A percentile compares a stretch with the other conserved stretches of the same genome.
Conservation (phyloP, 768 basidiomycete genomes). For the Crucibulum laeve region DNA sequence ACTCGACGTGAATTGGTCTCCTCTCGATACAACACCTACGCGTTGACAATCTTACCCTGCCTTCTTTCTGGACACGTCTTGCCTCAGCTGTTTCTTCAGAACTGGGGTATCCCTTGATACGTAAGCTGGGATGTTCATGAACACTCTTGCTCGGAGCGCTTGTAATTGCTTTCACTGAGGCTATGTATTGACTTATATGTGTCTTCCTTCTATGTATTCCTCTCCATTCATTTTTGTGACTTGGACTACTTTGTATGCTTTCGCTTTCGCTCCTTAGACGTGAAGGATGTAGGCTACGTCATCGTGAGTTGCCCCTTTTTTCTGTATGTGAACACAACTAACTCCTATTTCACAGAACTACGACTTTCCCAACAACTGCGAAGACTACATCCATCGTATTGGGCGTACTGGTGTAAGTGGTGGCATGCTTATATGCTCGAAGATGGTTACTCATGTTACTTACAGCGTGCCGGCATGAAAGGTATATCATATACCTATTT, state of each 20-base stretch:
- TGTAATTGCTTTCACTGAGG: constrained; percentile 31
- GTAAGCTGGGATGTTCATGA: constrained; percentile 20
- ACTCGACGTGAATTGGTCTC: constrained; percentile 27
- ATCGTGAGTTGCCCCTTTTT: constrained; percentile 56
- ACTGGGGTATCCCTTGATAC: constrained; percentile 28
- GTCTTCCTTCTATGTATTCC: constrained; percentile 20
- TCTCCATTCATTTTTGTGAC: constrained; percentile 27
- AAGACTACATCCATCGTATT: constrained; percentile 98
- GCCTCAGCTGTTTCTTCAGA: constrained; percentile 27
- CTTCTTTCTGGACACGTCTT: constrained; percentile 44
- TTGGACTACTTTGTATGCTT: constrained; percentile 22
- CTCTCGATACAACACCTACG: constrained; percentile 36
- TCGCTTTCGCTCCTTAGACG: constrained; percentile 59
- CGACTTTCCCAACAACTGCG: constrained; percentile 97
- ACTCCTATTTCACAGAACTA: constrained; percentile 64
- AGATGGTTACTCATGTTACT: constrained; percentile 12
- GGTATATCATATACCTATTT: constrained; percentile 95
- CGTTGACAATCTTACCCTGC: constrained; percentile 51
- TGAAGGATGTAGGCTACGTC: constrained; percentile 98
- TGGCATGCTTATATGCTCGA: background rate
- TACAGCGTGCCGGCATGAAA: constrained; percentile 84
- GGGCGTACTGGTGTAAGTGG: constrained; percentile 86
- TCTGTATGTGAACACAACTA: background rate
- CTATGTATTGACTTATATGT: constrained; percentile 43
- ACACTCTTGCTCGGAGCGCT: constrained; percentile 41